phyloP scores from a whole-genome alignment of 805 yeast species.

The Saturnispora silvae region DNA sequence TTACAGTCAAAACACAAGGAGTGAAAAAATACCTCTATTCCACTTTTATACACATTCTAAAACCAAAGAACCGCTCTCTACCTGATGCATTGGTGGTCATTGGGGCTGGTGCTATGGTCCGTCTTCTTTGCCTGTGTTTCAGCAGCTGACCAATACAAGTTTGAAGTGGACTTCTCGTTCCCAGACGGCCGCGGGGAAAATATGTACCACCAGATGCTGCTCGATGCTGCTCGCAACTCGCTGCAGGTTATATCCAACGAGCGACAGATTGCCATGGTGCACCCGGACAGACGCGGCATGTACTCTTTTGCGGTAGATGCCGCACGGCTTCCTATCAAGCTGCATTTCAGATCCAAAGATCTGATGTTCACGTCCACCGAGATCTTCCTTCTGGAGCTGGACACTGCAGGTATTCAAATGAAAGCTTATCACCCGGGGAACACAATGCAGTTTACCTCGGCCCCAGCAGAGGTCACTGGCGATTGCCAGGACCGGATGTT shows the following conservation, averaged over 20 bases:
- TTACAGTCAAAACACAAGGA: too few species aligned
- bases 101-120: too few species aligned
- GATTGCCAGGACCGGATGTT: background rate
- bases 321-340: background rate
- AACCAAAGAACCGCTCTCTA: too few species aligned
- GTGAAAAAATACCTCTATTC: too few species aligned
- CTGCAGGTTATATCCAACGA: conserved; percentile 1
- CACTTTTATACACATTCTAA: too few species aligned
- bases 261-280: background rate
- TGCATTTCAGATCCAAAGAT: conserved; percentile 6
- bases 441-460: background rate
- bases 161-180: background rate
- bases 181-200: background rate
- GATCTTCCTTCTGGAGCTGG: background rate
- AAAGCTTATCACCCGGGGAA: background rate
- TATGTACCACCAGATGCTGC: background rate
- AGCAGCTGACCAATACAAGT: background rate
- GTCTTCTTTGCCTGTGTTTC: too few species aligned
- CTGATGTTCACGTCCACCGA: conserved; percentile 4
- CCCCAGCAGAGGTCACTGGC: background rate
- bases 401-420: background rate
- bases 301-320: background rate
- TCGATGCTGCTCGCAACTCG: conserved; percentile 5
- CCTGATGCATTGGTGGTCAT: too few species aligned
- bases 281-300: conserved; percentile 1